These are phyloP conservation scores for Quercus engelmannii DNA, from an alignment of 306 rosid species.

Conservation along the genomic window DNA sequence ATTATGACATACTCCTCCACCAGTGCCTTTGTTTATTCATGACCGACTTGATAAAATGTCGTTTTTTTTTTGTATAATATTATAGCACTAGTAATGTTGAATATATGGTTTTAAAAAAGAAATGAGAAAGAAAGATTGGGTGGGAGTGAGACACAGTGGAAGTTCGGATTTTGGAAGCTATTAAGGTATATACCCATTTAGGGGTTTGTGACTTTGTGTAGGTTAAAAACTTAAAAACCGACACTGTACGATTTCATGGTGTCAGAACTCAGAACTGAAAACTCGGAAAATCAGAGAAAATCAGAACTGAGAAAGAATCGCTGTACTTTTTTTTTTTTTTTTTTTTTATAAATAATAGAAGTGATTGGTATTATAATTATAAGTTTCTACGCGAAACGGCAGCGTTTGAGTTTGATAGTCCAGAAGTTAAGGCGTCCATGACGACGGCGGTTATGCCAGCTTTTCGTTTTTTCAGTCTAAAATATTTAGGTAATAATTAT, in stretches of 20 bases:
- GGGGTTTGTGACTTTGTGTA: background rate
- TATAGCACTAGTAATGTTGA: too few species aligned
- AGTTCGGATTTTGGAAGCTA: too few species aligned
- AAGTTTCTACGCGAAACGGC: conserved; percentile 12
- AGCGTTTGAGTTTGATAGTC: background rate
- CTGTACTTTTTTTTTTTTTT: background rate
- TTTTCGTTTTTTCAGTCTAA: background rate
- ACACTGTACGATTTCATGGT: background rate
- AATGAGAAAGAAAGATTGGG: too few species aligned
- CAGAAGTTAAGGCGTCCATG: conserved; percentile 10
- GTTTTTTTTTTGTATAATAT: background rate
- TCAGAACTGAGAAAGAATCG: too few species aligned
- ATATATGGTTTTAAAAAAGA: too few species aligned
- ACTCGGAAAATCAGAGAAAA: background rate
- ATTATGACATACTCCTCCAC: background rate
- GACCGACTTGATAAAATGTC: background rate
- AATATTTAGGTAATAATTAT: too few species aligned
- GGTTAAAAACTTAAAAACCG: background rate
- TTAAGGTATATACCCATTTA: too few species aligned
- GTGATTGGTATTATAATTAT: background rate
- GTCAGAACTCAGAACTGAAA: background rate
- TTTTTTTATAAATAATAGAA: background rate
- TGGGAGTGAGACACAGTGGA: background rate
- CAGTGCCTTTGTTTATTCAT: background rate
- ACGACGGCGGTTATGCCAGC: conserved; percentile 6